phyloP scores from a whole-genome alignment of 352 stramenopile genomes.

The Pythium monospermum region DNA sequence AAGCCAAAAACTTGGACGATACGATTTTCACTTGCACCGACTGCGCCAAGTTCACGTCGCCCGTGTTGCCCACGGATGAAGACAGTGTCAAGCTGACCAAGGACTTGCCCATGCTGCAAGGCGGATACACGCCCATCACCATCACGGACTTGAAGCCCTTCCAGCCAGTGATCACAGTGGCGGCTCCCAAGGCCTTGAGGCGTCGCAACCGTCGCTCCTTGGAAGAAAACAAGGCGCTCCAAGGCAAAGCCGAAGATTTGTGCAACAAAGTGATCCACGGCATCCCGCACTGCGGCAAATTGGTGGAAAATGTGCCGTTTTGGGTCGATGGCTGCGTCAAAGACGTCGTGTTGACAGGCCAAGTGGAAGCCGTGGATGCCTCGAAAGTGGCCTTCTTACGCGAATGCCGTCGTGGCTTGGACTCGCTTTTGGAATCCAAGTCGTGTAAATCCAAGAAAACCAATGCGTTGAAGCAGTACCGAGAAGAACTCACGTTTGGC shows the following conservation, averaged over 20 bases:
- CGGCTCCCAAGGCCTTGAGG: neutral
- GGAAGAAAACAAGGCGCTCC: neutral
- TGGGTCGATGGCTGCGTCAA: neutral
- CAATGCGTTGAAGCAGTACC: neutral
- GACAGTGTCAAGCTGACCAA: neutral
- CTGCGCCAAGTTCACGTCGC: neutral
- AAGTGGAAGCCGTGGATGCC: neutral
- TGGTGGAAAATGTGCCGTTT: neutral
- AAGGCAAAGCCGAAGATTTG: neutral
- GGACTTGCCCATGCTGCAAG: neutral
- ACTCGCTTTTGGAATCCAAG: neutral
- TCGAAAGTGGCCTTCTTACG: conserved; percentile 3
- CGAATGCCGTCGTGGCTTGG: conserved; percentile 1
- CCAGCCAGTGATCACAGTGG: neutral
- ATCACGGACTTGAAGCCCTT: neutral
- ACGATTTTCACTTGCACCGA: conserved; percentile 2
- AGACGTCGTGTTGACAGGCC: neutral
- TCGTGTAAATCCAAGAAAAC: neutral
- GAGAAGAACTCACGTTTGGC: conserved; percentile 1
- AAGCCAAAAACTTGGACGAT: neutral
- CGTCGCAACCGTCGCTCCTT: neutral
- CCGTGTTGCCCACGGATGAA: neutral
- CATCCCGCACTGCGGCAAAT: conserved; percentile 1
- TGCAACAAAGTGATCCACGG: neutral
- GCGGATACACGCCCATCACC: neutral